Conservation (phyloP, 2,329 filamentous ascomycete genomes). For the Stemphylium lycopersici region DNA sequence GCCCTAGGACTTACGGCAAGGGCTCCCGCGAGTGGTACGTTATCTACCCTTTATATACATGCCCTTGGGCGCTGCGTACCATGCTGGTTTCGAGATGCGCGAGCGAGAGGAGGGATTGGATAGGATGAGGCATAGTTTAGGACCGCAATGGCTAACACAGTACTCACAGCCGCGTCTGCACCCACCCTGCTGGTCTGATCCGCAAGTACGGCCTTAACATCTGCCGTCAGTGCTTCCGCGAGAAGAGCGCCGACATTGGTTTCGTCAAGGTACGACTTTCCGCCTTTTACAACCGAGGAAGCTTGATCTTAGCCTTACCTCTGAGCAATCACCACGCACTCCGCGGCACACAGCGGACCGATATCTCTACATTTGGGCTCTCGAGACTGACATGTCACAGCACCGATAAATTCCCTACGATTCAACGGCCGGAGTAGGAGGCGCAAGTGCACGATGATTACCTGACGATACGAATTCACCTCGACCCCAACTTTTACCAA, state of each 20-base stretch:
- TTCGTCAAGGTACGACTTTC: slow-evolving; percentile 65
- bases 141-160: slow-evolving; percentile 35
- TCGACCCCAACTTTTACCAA: slow-evolving; percentile 17
- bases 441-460: slow-evolving; percentile 41
- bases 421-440: slow-evolving; percentile 34
- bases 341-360: neutral
- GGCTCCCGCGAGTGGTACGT: slow-evolving; percentile 91
- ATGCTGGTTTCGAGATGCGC: slow-evolving; percentile 9
- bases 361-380: neutral
- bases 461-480: slow-evolving; percentile 32
- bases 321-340: neutral
- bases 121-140: slow-evolving; percentile 2
- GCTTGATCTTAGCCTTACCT: neutral
- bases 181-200: slow-evolving; percentile 98
- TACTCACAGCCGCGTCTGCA: slow-evolving; percentile 74
- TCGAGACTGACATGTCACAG: slow-evolving; percentile 26
- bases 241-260: slow-evolving; percentile 71
- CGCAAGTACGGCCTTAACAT: slow-evolving; percentile 98
- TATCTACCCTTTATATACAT: slow-evolving; percentile 11
- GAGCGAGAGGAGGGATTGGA: slow-evolving; percentile 2
- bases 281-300: no score
- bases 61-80: slow-evolving; percentile 24
- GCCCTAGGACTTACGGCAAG: slow-evolving; percentile 97
- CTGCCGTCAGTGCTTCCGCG: slow-evolving; percentile 74
- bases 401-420: slow-evolving; percentile 44